phyloP scores from a whole-genome alignment of 2,329 filamentous ascomycete genomes.

The Ophiostoma tasmaniense region DNA sequence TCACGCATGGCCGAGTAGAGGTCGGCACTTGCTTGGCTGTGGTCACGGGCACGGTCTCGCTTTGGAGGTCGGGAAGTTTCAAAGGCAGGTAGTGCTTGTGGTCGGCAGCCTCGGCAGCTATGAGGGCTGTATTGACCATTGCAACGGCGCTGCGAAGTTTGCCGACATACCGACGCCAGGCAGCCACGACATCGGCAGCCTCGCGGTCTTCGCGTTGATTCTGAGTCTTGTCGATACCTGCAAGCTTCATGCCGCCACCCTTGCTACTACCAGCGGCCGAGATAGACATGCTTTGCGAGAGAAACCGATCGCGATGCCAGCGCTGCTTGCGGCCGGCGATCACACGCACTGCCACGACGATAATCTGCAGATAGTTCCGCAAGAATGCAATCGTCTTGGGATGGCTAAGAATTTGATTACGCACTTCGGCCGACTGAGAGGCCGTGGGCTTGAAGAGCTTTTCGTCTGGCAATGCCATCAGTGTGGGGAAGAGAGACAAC shows the following conservation, averaged over 20 bases:
- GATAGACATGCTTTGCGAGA: constrained; percentile 84
- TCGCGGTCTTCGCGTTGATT: constrained; percentile 77
- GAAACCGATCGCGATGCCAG: constrained; percentile 81
- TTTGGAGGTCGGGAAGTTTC: constrained; percentile 57
- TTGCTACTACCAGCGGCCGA: constrained; percentile 57
- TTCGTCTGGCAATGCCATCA: constrained; percentile 58
- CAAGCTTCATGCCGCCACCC: constrained; percentile 79
- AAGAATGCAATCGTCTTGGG: constrained; percentile 55
- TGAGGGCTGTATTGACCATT: constrained; percentile 46
- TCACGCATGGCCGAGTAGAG: constrained; percentile 65
- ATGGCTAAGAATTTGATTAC: constrained; percentile 56
- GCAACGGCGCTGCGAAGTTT: constrained; percentile 65
- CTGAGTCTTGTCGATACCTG: constrained; percentile 76
- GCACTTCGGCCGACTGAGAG: constrained; percentile 47
- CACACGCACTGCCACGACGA: constrained; percentile 64
- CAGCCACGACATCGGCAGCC: constrained; percentile 63
- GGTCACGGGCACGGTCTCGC: constrained; percentile 58
- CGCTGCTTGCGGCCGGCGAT: constrained; percentile 76
- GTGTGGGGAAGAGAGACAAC: constrained; percentile 63
- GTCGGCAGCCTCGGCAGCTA: constrained; percentile 19
- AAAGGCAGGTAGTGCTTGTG: constrained; percentile 28
- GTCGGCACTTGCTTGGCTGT: constrained; percentile 65
- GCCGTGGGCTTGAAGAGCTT: constrained; percentile 58
- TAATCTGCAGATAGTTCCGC: constrained; percentile 53
- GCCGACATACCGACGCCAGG: constrained; percentile 70